Evolutionary conservation across 176 grass and related monocot species (phyloP).

Genomic region (Luzula sylvatica): DNA sequence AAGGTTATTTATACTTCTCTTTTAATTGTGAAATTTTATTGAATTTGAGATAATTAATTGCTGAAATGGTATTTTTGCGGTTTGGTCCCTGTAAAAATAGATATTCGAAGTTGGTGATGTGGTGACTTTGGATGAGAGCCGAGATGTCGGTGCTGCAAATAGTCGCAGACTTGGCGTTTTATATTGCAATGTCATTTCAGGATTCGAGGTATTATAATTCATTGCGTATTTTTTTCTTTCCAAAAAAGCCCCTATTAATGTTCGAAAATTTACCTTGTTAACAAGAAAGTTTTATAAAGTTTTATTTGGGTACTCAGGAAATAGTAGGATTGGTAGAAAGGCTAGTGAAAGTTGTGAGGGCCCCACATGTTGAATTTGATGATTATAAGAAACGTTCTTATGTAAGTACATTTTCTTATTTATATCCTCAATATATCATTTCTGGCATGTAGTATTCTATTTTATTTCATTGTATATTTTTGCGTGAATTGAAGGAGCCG

Average conservation of each 20-base stretch:
- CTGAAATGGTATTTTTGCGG: too few species aligned
- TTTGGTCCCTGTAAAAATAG: conserved; percentile 22
- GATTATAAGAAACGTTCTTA: conserved; percentile 46
- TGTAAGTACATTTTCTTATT: conserved; percentile 35
- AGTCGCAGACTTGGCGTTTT: conserved; percentile 78
- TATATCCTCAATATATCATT: neutral
- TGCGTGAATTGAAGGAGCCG: too few species aligned
- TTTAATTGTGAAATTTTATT: conserved; percentile 6
- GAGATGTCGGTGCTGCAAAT: conserved; percentile 77
- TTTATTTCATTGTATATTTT: too few species aligned
- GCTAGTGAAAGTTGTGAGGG: conserved; percentile 66
- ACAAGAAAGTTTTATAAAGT: too few species aligned
- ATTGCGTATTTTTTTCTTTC: neutral
- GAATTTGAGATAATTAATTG: too few species aligned
- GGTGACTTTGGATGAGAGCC: conserved; percentile 40
- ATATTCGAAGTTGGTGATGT: conserved; percentile 95
- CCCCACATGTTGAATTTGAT: conserved; percentile 34
- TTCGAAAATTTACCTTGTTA: too few species aligned
- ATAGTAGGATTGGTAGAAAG: conserved; percentile 91
- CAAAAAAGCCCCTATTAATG: too few species aligned
- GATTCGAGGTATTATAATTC: conserved; percentile 63
- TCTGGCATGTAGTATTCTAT: conserved; percentile 1
- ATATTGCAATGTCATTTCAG: conserved; percentile 75
- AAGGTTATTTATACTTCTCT: too few species aligned
- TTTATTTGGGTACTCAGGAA: conserved; percentile 43